Conservation (phyloP, 2,329 filamentous ascomycete genomes). For the Colletotrichum costaricense region DNA sequence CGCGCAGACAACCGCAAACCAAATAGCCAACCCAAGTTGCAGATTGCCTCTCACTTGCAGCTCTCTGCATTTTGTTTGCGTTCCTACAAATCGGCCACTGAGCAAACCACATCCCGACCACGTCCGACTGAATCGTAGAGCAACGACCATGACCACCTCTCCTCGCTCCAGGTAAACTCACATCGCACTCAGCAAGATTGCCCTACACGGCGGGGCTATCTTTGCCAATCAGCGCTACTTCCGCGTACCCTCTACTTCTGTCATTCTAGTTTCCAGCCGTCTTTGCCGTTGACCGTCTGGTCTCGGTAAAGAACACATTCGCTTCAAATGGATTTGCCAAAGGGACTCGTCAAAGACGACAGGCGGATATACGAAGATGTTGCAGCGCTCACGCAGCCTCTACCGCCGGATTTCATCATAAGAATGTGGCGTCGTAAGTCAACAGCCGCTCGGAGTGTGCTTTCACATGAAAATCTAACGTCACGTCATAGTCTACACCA, state of each 20-base stretch:
- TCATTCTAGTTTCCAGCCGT: constrained; percentile 12
- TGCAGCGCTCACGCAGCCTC: constrained; percentile 32
- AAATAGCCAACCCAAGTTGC: constrained; percentile 29
- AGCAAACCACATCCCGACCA: constrained; percentile 6
- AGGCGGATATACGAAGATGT: constrained; percentile 36
- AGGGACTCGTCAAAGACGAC: constrained; percentile 37
- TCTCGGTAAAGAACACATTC: constrained; percentile 26
- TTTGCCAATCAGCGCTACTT: constrained; percentile 16
- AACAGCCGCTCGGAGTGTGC: background rate
- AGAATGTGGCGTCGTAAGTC: constrained; percentile 36
- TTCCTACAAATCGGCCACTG: background rate
- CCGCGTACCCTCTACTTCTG: constrained; percentile 6
- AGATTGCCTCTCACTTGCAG: constrained; percentile 35
- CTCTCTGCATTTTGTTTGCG: constrained; percentile 8
- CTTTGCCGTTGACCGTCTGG: constrained; percentile 30
- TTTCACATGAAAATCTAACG: constrained; percentile 10
- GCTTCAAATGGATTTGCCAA: constrained; percentile 37
- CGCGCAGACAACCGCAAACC: constrained; percentile 13
- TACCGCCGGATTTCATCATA: constrained; percentile 34
- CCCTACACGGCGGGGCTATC: constrained; percentile 32
- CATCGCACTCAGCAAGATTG: constrained; percentile 30
- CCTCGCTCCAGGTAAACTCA: constrained; percentile 30
- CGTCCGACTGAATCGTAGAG: constrained; percentile 16
- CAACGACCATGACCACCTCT: constrained; percentile 30
- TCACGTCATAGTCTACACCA: constrained; percentile 64